Evolutionary conservation across 2,329 filamentous ascomycete species (phyloP).

Genomic region (Lecanosticta acicola): DNA sequence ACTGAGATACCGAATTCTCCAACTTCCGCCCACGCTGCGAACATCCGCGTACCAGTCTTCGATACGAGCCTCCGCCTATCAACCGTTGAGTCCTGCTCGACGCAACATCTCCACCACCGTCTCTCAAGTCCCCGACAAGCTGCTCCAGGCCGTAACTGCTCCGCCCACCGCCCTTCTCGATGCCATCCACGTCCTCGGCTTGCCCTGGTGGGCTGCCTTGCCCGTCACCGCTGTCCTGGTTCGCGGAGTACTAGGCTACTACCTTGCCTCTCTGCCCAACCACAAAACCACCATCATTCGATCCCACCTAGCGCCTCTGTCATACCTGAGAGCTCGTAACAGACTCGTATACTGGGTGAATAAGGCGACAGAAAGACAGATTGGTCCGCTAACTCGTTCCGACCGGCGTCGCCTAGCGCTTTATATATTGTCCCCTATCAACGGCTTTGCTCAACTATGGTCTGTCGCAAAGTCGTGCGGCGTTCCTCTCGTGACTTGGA

Average conservation of each 20-base stretch:
- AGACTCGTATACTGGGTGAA: neutral
- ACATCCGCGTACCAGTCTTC: neutral
- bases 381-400: neutral
- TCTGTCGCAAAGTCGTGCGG: conserved; percentile 13
- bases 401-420: neutral
- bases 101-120: conserved; percentile 8
- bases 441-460: neutral
- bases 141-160: conserved; percentile 6
- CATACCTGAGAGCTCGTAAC: neutral
- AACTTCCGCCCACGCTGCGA: conserved; percentile 22
- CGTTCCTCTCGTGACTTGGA: conserved; percentile 9
- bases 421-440: too few species aligned
- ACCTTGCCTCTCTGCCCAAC: conserved; percentile 16
- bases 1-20: conserved; percentile 11
- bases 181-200: conserved; percentile 23
- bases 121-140: neutral
- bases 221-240: conserved; percentile 28
- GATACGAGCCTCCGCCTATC: conserved; percentile 24
- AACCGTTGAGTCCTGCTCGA: conserved; percentile 20
- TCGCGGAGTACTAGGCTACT: conserved; percentile 26
- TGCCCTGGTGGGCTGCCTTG: conserved; percentile 31
- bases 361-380: neutral
- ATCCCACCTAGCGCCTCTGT: conserved; percentile 18
- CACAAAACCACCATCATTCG: conserved; percentile 18
- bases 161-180: conserved; percentile 22